Evolutionary conservation across 768 basidiomycete species (phyloP).

Genomic region (Mycena rebaudengoi): DNA sequence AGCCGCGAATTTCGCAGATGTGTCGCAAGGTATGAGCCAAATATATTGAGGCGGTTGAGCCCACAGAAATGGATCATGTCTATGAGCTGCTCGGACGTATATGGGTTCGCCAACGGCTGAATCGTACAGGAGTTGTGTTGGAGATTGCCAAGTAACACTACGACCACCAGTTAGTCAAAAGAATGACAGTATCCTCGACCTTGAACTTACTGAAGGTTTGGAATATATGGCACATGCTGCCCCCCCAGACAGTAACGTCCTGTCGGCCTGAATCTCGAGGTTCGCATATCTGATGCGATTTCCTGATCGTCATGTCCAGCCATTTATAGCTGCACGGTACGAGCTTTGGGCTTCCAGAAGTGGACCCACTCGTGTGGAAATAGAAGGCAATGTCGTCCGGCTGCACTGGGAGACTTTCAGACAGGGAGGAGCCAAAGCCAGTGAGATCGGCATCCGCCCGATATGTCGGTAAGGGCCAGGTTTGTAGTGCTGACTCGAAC

Average conservation of each 20-base stretch:
- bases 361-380: constrained; percentile 85
- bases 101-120: constrained; percentile 36
- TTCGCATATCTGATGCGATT: constrained; percentile 60
- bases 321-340: constrained; percentile 76
- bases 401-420: constrained; percentile 23
- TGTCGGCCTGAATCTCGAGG: constrained; percentile 60
- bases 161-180: constrained; percentile 24
- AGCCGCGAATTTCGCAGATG: constrained; percentile 69
- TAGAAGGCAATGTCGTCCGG: constrained; percentile 64
- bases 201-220: constrained; percentile 73
- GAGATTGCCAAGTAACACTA: constrained; percentile 76
- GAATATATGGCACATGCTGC: constrained; percentile 86
- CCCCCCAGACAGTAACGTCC: constrained; percentile 82
- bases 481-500: constrained; percentile 52
- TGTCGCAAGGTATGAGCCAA: constrained; percentile 70
- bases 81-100: constrained; percentile 72
- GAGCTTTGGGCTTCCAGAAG: constrained; percentile 84
- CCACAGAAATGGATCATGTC: constrained; percentile 75
- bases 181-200: constrained; percentile 30
- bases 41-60: constrained; percentile 81
- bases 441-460: constrained; percentile 50
- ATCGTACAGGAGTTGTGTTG: constrained; percentile 65
- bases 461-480: constrained; percentile 61
- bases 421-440: constrained; percentile 47
- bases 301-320: constrained; percentile 68